Base-by-base conservation (phyloP, 2,329 filamentous ascomycete species). In the Aureobasidium sp. region DNA sequence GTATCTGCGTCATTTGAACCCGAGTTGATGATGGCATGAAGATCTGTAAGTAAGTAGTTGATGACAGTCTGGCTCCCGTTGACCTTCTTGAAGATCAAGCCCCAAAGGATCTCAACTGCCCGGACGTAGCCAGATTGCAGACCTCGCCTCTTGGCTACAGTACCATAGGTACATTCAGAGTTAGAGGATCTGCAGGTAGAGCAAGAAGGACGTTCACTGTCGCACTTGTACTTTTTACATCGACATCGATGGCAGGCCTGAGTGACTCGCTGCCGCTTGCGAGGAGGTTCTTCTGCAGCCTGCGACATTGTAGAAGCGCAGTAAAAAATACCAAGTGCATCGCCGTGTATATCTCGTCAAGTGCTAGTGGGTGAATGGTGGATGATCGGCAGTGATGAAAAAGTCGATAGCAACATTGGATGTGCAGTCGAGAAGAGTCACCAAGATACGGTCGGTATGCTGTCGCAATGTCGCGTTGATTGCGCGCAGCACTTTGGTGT, bases 71-170 rank as follows among this genome's bases (percentile, higher is more conserved):
- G 27, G 89, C 78, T 15, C 80, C 81, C 83, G 15, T 83, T 79
- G 39, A 85, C 80, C 61, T 82, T 82, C 63, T 84, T 80, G 64
- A 90, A 87, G 1, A 88, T 75, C 78, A 85, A 85, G 13, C 85
- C 86, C 61, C 89, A 78, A 10, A 86, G 82, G 47, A 88, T 73
- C 72, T 92, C 89, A 20, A 92, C 77, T 0, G 87, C 87, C 37
- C 88, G 82, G 61, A 92, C 87, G 69, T 91, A 91, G 17, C 89
- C 89, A n/a, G 89, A 89, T 68, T 88, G 88, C 12, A 92, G 84
- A 4, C 89, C 89, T 65, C 89, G 81, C 72, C 91, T 91, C 74
- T 90, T 90, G 8, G 87, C 85, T 60, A 84, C 85, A 60, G 87
- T 82, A 64, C 87, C 84, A 71, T 91, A 92, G 17, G 86, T 86